A percentile compares a stretch with the other conserved stretches of the same genome.
Conservation (phyloP, 169 alveolate species). For the Miamiensis avidus region DNA sequence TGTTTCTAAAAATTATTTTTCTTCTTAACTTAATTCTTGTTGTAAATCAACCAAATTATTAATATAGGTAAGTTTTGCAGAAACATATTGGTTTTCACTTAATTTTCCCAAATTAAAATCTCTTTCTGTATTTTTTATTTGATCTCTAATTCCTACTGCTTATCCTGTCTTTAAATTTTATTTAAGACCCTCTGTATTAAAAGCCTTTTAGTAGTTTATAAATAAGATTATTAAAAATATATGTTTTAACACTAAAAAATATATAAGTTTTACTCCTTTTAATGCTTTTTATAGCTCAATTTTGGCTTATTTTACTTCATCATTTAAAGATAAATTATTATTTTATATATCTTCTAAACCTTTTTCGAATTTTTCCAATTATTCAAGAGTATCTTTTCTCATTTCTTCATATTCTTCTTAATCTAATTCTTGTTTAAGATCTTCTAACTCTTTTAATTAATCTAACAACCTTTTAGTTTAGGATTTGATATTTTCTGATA, state of each 20-base stretch:
- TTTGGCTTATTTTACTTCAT: neutral
- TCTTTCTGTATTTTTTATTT: neutral
- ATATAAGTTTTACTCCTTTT: neutral
- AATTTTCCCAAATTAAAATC: neutral
- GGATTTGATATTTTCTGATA: neutral
- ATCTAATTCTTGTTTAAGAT: neutral
- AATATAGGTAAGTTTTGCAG: neutral
- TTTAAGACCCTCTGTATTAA: neutral
- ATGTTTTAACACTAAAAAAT: too few species aligned
- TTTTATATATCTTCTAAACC: neutral
- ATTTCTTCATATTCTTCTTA: neutral
- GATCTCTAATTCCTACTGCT: neutral
- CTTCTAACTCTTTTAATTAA: neutral
- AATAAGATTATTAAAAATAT: too few species aligned
- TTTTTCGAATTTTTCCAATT: neutral
- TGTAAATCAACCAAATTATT: neutral
- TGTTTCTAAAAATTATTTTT: neutral
- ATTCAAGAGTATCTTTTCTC: neutral
- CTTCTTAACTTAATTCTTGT: neutral
- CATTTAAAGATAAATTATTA: neutral
- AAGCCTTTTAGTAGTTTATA: neutral
- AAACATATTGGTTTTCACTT: neutral
- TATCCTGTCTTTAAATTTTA: neutral
- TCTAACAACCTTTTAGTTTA: neutral
- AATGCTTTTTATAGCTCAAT: neutral